Base-by-base conservation (phyloP, 2,329 filamentous ascomycete species). In the Stemphylium beticola region DNA sequence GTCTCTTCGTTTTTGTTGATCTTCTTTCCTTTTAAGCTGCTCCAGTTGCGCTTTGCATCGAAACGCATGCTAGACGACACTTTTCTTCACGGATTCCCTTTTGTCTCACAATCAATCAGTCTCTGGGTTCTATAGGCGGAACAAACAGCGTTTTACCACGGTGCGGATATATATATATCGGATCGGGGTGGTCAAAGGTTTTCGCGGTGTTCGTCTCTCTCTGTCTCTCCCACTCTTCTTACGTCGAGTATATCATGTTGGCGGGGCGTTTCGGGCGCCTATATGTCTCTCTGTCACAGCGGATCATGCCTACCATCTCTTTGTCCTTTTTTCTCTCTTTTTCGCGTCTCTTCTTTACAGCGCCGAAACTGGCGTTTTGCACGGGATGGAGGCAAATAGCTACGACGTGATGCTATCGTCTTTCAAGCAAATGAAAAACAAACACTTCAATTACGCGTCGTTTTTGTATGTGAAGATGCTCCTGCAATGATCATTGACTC, bases 1-100 rank as follows among this genome's bases (percentile, higher is more conserved):
- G 22, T 52, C 43, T 61, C 45, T 60, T 65, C 54, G 55, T 64
- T 68, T 56, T 50, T 67, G 61, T 68, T 64, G 53, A 62, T 65
- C 48, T 71, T 58, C 67, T 69, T 64, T 38, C 36, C 57, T 49
- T 46, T 60, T 61, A 55, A 48, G 54, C 52, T 49, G 20, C 42
- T 41, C 61, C 49, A 42, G 18, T 45, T 24, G 22, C 50, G 47
- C 45, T 47, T 32, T 42, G 52, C 43, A 53, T 46, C 22, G 53
- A 49, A 39, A 52, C 52, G 26, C 32, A 46, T 39, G 51, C 46
- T 53, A 45, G 39, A 55, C 45, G 51, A 54, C 40, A 40, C 36
- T 44, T 53, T 54, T 24, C 50, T 57, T 51, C 47, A 43, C 47
- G 52, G 36, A 49, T 51, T 55, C 48, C 47, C 47, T 49, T 50